These are phyloP conservation scores for Xylariaceae sp. DNA, from an alignment of 2,329 filamentous ascomycete genomes.

Conservation along the genomic window DNA sequence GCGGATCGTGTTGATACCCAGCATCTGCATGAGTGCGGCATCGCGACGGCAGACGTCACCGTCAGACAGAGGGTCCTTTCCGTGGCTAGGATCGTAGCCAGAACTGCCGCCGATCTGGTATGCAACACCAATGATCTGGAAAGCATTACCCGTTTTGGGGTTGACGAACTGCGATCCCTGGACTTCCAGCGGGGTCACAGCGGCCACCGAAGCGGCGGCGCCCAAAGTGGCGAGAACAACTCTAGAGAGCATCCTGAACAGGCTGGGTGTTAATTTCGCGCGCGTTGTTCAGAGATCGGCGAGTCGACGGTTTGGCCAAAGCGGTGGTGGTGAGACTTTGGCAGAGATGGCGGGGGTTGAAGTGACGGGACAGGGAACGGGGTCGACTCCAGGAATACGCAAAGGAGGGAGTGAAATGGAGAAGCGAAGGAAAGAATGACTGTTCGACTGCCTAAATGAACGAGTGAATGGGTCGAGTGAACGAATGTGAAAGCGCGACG, in stretches of 20 bases:
- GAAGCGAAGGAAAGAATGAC: neutral
- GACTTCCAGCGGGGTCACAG: conserved; percentile 53
- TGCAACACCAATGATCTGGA: conserved; percentile 62
- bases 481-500: conserved; percentile 8
- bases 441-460: neutral
- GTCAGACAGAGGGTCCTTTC: conserved; percentile 57
- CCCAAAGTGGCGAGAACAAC: conserved; percentile 48
- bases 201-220: conserved; percentile 48
- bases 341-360: conserved; percentile 15
- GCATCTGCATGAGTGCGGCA: conserved; percentile 59
- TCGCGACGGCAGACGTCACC: conserved; percentile 55
- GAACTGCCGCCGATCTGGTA: conserved; percentile 65
- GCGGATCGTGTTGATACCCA: conserved; percentile 62
- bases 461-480: neutral
- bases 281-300: conserved; percentile 2
- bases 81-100: conserved; percentile 50
- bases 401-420: neutral
- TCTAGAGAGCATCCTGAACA: conserved; percentile 33
- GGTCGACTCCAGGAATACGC: conserved; percentile 4
- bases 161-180: conserved; percentile 57
- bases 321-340: neutral
- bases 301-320: neutral
- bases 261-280: neutral
- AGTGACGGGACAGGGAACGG: conserved; percentile 1
- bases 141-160: conserved; percentile 51